phyloP scores from a whole-genome alignment of 352 stramenopile species.

The Pythium aphanidermatum region DNA sequence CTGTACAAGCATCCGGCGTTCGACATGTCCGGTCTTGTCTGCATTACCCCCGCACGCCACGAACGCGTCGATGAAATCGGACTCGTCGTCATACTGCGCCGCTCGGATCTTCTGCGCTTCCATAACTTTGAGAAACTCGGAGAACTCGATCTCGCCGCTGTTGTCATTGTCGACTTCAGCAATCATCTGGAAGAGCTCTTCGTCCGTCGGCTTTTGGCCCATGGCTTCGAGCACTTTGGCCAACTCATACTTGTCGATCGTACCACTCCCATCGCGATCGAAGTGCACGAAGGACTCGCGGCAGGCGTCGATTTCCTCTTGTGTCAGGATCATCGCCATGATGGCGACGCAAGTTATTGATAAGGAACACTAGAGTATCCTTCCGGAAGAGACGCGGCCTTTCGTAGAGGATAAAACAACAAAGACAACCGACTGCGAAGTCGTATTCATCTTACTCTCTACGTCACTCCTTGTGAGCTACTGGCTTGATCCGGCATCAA shows the following conservation, averaged over 20 bases:
- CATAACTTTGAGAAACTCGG: constrained; percentile 97
- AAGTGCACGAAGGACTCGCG: constrained; percentile 96
- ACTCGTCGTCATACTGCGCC: constrained; percentile 94
- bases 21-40: constrained; percentile 92
- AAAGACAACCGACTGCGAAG: too few species aligned
- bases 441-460: too few species aligned
- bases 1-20: constrained; percentile 81
- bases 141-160: constrained; percentile 96
- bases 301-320: constrained; percentile 96
- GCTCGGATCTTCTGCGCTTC: constrained; percentile 95
- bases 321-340: constrained; percentile 85
- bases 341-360: too few species aligned
- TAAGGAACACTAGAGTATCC: too few species aligned
- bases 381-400: too few species aligned
- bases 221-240: constrained; percentile 95
- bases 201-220: constrained; percentile 95
- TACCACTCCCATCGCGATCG: constrained; percentile 93
- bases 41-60: constrained; percentile 90
- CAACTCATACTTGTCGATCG: constrained; percentile 94
- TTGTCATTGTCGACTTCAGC: constrained; percentile 91
- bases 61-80: constrained; percentile 96
- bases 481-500: too few species aligned
- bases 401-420: too few species aligned
- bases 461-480: too few species aligned
- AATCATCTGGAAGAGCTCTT: constrained; percentile 98